Evolutionary conservation across 345 rosid genomes (phyloP).

Genomic region (Salix koriyanagi): DNA sequence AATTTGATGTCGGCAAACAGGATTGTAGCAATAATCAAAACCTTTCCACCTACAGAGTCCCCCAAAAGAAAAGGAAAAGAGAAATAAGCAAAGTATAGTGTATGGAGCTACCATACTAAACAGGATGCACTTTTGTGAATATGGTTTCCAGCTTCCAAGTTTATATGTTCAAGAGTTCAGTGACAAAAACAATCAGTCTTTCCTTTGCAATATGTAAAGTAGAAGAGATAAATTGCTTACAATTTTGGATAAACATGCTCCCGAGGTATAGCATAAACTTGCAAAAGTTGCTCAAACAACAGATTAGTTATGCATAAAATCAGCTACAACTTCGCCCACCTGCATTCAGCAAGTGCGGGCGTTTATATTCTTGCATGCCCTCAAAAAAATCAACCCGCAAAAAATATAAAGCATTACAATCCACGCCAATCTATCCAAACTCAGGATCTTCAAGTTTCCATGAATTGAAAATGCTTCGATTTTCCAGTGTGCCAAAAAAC

Average conservation of each 20-base stretch:
- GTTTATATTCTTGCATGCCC: constrained; percentile 9
- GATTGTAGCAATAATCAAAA: constrained; percentile 46
- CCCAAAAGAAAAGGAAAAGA: not conserved
- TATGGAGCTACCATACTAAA: not conserved
- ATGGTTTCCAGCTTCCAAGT: not conserved
- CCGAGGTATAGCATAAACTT: constrained; percentile 61
- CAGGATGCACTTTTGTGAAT: not conserved
- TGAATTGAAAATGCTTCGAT: constrained; percentile 91
- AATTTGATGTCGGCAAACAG: constrained; percentile 57
- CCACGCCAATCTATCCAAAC: constrained; percentile 30
- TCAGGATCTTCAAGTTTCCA: constrained; percentile 71
- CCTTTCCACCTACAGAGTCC: constrained; percentile 70
- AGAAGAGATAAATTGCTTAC: constrained; percentile 37
- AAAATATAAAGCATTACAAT: not conserved
- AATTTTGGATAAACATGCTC: constrained; percentile 75
- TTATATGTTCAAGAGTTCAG: not conserved
- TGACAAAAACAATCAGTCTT: not conserved
- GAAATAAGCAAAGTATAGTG: not conserved
- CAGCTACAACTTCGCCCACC: constrained; percentile 95
- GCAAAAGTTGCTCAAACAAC: constrained; percentile 79
- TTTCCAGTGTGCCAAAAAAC: constrained; percentile 68
- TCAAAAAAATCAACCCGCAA: not conserved
- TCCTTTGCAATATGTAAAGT: not conserved
- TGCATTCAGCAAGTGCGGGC: constrained; percentile 23
- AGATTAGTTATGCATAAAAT: constrained; percentile 76